Evolutionary conservation across 2,329 filamentous ascomycete species (phyloP), one percentile per base, ranked within the genome.

Genomic region (Penicillium sp.): DNA sequence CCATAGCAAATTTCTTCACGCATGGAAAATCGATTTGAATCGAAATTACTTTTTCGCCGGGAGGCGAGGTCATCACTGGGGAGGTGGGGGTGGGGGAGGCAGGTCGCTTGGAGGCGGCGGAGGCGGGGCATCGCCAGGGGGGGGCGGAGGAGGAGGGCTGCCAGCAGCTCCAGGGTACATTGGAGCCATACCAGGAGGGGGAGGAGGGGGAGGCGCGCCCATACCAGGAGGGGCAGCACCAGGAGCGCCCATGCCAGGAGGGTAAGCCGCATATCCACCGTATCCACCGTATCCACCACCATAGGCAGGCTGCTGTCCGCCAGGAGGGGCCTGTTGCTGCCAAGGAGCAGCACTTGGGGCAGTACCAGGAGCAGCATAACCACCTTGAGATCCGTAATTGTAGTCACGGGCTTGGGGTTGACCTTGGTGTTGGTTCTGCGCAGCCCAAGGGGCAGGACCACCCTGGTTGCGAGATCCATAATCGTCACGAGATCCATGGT

Each of bases 71-170:
- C 31, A 35, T 56, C 54, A 56, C 47, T 56, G 54, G 13, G 75
- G 72, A 41, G 86, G 85, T 53, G 83, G 83, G 38, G 86, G 86
- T 25, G 89, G 86, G 23, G 86, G 86, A 62, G 83, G 84, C 60
- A 81, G 80, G 58, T 86, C 83, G 65, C 82, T 82, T 17, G 80
- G 80, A 41, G 78, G 77, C 64, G 77, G 77, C 66, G 76, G 76
- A 10, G 75, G 75, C 25, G 75, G 75, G 42, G 69, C 73, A 54
- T 78, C 75, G 51, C 69, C 74, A 59, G 64, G 64, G 17, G 75
- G 75, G n/a, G 75, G 75, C 10, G 75, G 75, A 15, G 75, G 75
- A 0, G 75, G 75, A 53, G 75, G 75, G 41, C 69, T 70, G 38
- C 67, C 70, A 54, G 71, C 69, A 60, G 67, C 70, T 33, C 74